Evolutionary conservation across 768 basidiomycete genomes (phyloP).

Genomic region (Russula vinacea): DNA sequence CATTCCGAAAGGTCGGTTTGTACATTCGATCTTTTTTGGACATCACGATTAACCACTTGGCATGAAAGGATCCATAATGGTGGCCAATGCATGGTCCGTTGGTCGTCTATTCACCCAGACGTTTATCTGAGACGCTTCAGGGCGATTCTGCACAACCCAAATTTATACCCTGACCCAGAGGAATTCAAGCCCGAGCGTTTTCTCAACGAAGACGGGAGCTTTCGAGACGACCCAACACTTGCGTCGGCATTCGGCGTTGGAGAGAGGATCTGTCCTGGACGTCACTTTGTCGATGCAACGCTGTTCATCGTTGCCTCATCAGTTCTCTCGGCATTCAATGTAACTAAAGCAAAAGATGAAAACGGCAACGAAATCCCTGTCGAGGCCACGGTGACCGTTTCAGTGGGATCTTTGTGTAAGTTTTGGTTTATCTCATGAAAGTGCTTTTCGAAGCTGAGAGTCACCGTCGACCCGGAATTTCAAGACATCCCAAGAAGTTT

Average conservation of each 20-base stretch:
- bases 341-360: slow-evolving; percentile 24
- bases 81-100: slow-evolving; percentile 21
- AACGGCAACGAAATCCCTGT: slow-evolving; percentile 18
- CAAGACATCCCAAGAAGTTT: slow-evolving; percentile 14
- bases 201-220: slow-evolving; percentile 20
- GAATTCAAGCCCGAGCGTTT: slow-evolving; percentile 29
- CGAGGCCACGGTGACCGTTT: background rate
- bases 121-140: background rate
- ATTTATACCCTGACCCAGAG: slow-evolving; percentile 24
- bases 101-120: too few species aligned
- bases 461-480: background rate
- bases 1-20: slow-evolving; percentile 18
- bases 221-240: slow-evolving; percentile 18
- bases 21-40: background rate
- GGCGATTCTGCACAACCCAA: slow-evolving; percentile 22
- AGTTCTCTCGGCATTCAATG: slow-evolving; percentile 18
- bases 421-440: background rate
- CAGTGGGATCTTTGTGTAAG: background rate
- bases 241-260: slow-evolving; percentile 14
- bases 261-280: slow-evolving; percentile 30
- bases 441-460: background rate
- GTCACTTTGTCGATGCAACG: slow-evolving; percentile 28
- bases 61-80: slow-evolving; percentile 4
- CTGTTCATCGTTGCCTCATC: slow-evolving; percentile 26
- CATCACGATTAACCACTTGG: background rate